These are phyloP conservation scores for Curvularia hawaiiensis DNA, from an alignment of 2,329 filamentous ascomycete genomes.

Conservation along the genomic window DNA sequence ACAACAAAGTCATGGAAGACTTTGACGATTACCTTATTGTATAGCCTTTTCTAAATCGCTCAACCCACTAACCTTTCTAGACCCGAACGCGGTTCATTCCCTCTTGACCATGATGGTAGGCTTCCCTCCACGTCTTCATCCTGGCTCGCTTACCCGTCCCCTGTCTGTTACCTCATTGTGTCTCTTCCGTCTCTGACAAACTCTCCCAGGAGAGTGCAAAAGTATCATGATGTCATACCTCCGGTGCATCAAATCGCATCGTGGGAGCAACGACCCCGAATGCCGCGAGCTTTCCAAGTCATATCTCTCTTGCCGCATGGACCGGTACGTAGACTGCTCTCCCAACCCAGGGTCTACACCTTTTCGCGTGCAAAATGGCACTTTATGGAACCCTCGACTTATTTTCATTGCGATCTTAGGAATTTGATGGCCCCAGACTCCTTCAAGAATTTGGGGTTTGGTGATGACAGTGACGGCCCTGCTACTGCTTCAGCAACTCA, in stretches of 20 bases:
- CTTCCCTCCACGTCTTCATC: background rate
- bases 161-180: background rate
- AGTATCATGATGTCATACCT: slow-evolving; percentile 85
- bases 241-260: slow-evolving; percentile 80
- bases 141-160: slow-evolving; percentile 53
- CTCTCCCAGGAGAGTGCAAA: slow-evolving; percentile 81
- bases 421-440: slow-evolving; percentile 97
- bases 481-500: slow-evolving; percentile 35
- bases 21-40: background rate
- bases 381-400: slow-evolving; percentile 22
- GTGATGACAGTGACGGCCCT: slow-evolving; percentile 36
- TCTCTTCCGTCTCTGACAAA: slow-evolving; percentile 20
- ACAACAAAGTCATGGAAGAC: background rate
- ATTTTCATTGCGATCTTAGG: slow-evolving; percentile 46
- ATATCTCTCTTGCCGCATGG: slow-evolving; percentile 93
- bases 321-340: slow-evolving; percentile 66
- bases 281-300: slow-evolving; percentile 86
- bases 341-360: background rate
- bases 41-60: background rate
- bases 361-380: background rate
- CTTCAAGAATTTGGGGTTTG: slow-evolving; percentile 90
- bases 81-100: slow-evolving; percentile 91
- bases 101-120: slow-evolving; percentile 88
- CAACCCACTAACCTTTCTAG: slow-evolving; percentile 51
- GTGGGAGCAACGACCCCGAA: slow-evolving; percentile 83